Base-by-base conservation (phyloP, 208 protist species). In the Trypanosoma lewisi region DNA sequence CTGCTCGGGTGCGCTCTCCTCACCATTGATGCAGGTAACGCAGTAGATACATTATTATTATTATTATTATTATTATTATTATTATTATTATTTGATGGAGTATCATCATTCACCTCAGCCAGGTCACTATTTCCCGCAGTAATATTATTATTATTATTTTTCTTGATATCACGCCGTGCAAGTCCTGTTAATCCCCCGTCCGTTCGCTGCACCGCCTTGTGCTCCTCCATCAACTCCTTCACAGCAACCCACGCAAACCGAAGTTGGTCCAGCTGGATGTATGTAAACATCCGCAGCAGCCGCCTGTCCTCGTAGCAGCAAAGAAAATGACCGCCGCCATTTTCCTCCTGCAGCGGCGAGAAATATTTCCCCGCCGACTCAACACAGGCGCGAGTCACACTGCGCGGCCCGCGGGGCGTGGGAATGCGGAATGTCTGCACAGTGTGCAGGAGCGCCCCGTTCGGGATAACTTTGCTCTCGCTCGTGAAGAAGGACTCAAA, bases 261-360 rank as follows among this genome's bases (percentile, higher is more conserved):
- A 37, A 93, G 74, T 56, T 80, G 67, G 58, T 93, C 86, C 17
- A 93, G 70, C 63, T 93, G 62, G 2, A 90, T 17, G 59, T 93
- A 93, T n/a, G 69, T 82, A 37, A 81, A 87, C 28, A 55, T 53
- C 1, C 52, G 41, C 50, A 93, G 63, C 58, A 83, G 77, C 57
- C 77, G 62, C 42, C 33, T 55, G 23, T 67, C 63, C 52, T 93
- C 86, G 68, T 88, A 88, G 67, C 83, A 77, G 34, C 81, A 54
- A 30, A 93, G 78, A 71, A 92, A 92, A 4, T 92, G 82, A 17
- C 66, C 66, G 19, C 66, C 66, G 17, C 66, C 66, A 16, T 89
- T 82, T 58, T 84, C 78, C 8, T 70, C 65, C 2, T 76, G 77
- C 21, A 87, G 63, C 9, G 85, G 71, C 2, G 79, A 92, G 45